Evolutionary conservation across 495 filamentous ascomycete genomes (phyloP), one percentile per base, ranked within the genome.

Genomic region (Annulohypoxylon moriforme): DNA sequence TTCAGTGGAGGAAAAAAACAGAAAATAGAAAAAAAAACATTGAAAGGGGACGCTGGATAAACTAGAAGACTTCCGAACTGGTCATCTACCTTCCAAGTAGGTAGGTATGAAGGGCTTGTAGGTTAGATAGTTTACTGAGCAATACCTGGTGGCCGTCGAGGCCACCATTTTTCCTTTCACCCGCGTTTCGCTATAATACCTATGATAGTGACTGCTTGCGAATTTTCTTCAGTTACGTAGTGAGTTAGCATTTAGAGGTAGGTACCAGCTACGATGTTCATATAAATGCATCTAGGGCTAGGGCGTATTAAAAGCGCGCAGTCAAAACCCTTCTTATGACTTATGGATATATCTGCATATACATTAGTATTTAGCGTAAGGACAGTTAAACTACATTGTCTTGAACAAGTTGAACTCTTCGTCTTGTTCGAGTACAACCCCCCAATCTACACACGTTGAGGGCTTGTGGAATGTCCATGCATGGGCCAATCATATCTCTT

Each of bases 71-170:
- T 74, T 62, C 68, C 67, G 60, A 61, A 76, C 76, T 69, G 59
- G 71, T 61, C 22, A 57, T 52, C 52, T 65, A 14, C 58, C 52
- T 64, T 31, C n/a, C n/a, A n/a, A n/a, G n/a, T 20, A 7, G 11
- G 31, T 29, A 55, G 53, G 61, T 47, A 53, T 57, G 52, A 40
- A 44, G 62, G 25, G 67, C 68, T 50, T 18, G 76, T 76, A 61
- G 42, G 60, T 65, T 76, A 74, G 68, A 72, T 78, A 78, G 73
- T 71, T 71, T 65, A 74, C 68, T 69, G 74, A 78, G 73, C 76
- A 76, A 76, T 33, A 46, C 46, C 10, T 59, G 71, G 69, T 72
- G 68, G 46, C 64, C 60, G n/a, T 52, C 14, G 13, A 29, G 9
- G 73, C 20, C 63, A 65, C 24, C 66, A 59, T 74, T 67, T 67